phyloP scores from a whole-genome alignment of 2,329 filamentous ascomycete genomes.

The Magnaporthiopsis poae region DNA sequence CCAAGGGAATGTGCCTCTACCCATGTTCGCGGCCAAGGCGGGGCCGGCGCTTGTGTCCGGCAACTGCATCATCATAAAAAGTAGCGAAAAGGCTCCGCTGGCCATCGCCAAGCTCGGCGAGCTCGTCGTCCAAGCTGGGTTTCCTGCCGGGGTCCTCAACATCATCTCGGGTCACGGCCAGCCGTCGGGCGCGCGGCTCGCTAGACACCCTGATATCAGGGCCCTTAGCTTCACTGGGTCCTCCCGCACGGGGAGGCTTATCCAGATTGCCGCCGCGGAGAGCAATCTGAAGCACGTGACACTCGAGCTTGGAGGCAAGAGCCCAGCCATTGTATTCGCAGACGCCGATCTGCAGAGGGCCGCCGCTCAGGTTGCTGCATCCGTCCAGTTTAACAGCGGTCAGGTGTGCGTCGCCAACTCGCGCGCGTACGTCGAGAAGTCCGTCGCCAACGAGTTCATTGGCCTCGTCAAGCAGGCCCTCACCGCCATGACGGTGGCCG shows the following conservation, averaged over 20 bases:
- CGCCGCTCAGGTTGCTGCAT: slow-evolving; percentile 33
- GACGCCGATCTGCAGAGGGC: slow-evolving; percentile 49
- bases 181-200: slow-evolving; percentile 14
- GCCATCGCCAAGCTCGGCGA: slow-evolving; percentile 47
- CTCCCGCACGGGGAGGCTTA: slow-evolving; percentile 46
- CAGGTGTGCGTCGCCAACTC: slow-evolving; percentile 42
- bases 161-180: slow-evolving; percentile 54
- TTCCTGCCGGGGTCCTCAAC: slow-evolving; percentile 60
- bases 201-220: slow-evolving; percentile 32
- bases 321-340: slow-evolving; percentile 48
- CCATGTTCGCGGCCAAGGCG: slow-evolving; percentile 59
- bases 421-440: slow-evolving; percentile 34
- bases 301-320: slow-evolving; percentile 51
- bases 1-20: slow-evolving; percentile 53
- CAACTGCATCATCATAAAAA: slow-evolving; percentile 47
- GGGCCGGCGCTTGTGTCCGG: slow-evolving; percentile 51
- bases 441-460: slow-evolving; percentile 19
- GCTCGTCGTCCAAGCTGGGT: slow-evolving; percentile 56
- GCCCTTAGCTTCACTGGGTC: slow-evolving; percentile 56
- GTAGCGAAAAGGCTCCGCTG: slow-evolving; percentile 48
- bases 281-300: slow-evolving; percentile 53
- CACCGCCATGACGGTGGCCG: slow-evolving; percentile 25
- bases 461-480: slow-evolving; percentile 36
- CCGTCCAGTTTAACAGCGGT: slow-evolving; percentile 33
- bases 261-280: slow-evolving; percentile 42